These are phyloP conservation scores for Astrephomene gubernaculifera DNA, from an alignment of 139 green algal species.

Conservation along the genomic window DNA sequence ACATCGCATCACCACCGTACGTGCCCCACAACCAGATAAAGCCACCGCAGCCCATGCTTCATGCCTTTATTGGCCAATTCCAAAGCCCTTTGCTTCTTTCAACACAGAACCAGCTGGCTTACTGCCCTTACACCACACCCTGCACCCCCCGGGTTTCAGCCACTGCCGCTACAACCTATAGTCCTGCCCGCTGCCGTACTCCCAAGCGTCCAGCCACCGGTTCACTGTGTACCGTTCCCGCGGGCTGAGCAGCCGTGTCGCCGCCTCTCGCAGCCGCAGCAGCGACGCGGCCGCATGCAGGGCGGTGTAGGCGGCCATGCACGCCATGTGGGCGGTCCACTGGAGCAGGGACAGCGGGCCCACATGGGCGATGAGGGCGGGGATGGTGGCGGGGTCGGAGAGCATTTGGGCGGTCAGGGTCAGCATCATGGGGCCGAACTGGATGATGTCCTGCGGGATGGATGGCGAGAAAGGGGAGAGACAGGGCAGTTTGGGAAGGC, in stretches of 20 bases:
- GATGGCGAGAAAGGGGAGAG: neutral
- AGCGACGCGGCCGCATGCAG: slow-evolving; percentile 28
- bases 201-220: slow-evolving; percentile 66
- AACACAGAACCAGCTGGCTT: too few species aligned
- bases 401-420: slow-evolving; percentile 58
- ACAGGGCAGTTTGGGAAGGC: neutral
- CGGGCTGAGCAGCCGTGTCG: neutral
- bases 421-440: slow-evolving; percentile 72
- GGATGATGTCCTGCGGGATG: slow-evolving; percentile 83
- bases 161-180: slow-evolving; percentile 67
- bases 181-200: slow-evolving; percentile 77
- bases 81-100: too few species aligned
- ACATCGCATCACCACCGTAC: too few species aligned
- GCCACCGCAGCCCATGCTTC: too few species aligned
- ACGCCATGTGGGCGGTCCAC: slow-evolving; percentile 75
- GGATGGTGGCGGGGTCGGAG: slow-evolving; percentile 74
- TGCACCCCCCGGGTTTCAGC: too few species aligned
- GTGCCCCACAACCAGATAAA: too few species aligned
- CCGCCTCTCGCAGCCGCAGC: slow-evolving; percentile 12
- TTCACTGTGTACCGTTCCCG: slow-evolving; percentile 25
- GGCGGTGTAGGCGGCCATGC: slow-evolving; percentile 65
- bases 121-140: too few species aligned
- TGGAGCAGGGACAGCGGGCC: slow-evolving; percentile 67
- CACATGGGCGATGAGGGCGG: slow-evolving; percentile 71
- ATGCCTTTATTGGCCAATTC: too few species aligned